Evolutionary conservation across 371 early-diverging fungal genomes (phyloP).

Genomic region (Mortierella sp.): DNA sequence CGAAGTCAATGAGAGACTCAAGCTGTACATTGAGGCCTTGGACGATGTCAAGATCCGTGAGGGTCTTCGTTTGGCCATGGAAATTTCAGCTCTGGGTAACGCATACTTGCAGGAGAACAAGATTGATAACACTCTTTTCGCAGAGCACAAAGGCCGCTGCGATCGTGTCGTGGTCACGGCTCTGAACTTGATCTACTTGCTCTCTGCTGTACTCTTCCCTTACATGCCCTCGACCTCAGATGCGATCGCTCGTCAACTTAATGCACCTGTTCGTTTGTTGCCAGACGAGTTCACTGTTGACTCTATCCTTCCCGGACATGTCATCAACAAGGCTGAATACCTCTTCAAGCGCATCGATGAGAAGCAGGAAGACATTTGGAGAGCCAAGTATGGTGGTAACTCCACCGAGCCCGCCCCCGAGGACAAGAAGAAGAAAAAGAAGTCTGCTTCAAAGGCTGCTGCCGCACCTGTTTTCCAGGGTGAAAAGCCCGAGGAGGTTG

Average conservation of each 20-base stretch:
- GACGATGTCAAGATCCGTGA: conserved; percentile 89
- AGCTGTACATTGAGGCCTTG: conserved; percentile 84
- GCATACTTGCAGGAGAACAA: conserved; percentile 94
- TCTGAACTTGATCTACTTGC: conserved; percentile 89
- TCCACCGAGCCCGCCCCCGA: conserved; percentile 45
- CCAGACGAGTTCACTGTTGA: conserved; percentile 78
- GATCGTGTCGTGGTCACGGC: conserved; percentile 89
- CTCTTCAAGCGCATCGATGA: conserved; percentile 93
- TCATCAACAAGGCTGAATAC: conserved; percentile 89
- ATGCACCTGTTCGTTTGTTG: conserved; percentile 82
- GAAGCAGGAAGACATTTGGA: conserved; percentile 76
- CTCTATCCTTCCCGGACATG: conserved; percentile 85
- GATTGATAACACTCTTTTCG: conserved; percentile 89
- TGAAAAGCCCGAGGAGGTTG: conserved; percentile 61
- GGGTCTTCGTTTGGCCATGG: conserved; percentile 92
- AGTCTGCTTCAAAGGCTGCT: conserved; percentile 44
- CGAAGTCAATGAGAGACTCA: conserved; percentile 86
- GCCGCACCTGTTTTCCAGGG: conserved; percentile 59
- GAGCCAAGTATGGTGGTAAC: conserved; percentile 79
- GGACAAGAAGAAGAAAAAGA: conserved; percentile 62
- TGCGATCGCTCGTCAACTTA: conserved; percentile 83
- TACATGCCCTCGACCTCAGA: conserved; percentile 94
- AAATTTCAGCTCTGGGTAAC: conserved; percentile 96
- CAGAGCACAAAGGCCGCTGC: conserved; percentile 81
- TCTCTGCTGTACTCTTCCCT: conserved; percentile 91